Conservation (phyloP, 2,329 filamentous ascomycete genomes). For the Ophiocordyceps camponoti-rufipedis region DNA sequence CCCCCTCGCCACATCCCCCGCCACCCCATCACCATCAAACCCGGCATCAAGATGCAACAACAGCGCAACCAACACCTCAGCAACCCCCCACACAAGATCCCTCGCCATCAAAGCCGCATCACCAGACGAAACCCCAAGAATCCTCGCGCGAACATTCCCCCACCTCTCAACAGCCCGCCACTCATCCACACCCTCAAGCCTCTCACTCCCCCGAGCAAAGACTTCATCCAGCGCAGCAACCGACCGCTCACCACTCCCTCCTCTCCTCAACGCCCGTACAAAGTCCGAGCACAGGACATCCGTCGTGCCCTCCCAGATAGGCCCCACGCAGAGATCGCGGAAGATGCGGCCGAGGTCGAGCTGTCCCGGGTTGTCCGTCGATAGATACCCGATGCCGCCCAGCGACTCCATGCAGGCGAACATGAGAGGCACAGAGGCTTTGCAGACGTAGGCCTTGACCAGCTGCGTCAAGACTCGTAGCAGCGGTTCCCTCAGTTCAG, state of each 20-base stretch:
- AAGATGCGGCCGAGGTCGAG: conserved; percentile 49
- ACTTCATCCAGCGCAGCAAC: conserved; percentile 25
- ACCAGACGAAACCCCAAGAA: conserved; percentile 16
- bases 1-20: conserved; percentile 19
- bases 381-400: conserved; percentile 47
- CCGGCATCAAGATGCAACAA: conserved; percentile 22
- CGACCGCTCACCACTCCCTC: conserved; percentile 15
- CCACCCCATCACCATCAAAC: conserved; percentile 16
- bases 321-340: conserved; percentile 43
- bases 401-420: conserved; percentile 44
- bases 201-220: conserved; percentile 9
- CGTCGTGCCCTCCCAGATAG: conserved; percentile 59
- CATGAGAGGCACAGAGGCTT: conserved; percentile 27
- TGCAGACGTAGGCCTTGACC: conserved; percentile 39
- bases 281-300: conserved; percentile 45
- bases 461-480: conserved; percentile 41
- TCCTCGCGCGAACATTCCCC: conserved; percentile 16
- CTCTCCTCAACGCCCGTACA: conserved; percentile 27
- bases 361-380: conserved; percentile 42
- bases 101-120: conserved; percentile 27
- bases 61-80: conserved; percentile 24
- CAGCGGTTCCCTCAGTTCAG: conserved; percentile 20
- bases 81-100: conserved; percentile 21
- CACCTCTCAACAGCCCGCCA: conserved; percentile 18
- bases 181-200: conserved; percentile 7